phyloP scores from a whole-genome alignment of 2,329 filamentous ascomycete species.

The Trichoderma koningii region DNA sequence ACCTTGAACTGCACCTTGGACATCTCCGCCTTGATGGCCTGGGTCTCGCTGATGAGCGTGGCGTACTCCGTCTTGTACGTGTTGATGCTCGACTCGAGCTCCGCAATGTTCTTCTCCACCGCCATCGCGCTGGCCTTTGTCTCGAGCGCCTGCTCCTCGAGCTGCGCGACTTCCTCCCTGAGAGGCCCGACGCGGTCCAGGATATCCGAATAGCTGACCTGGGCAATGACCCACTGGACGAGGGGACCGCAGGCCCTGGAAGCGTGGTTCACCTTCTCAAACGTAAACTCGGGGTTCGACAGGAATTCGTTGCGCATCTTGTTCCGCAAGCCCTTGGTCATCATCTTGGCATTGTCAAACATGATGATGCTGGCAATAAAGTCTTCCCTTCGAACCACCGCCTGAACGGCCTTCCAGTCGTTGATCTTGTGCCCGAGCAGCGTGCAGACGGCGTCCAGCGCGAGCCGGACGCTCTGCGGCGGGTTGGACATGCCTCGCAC shows the following conservation, averaged over 20 bases:
- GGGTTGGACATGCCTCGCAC: constrained; percentile 96
- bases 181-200: constrained; percentile 90
- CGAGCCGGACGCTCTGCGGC: constrained; percentile 84
- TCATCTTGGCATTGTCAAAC: constrained; percentile 92
- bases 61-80: constrained; percentile 97
- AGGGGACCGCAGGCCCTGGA: constrained; percentile 96
- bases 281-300: constrained; percentile 92
- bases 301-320: constrained; percentile 95
- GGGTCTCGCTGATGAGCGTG: constrained; percentile 91
- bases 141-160: constrained; percentile 85
- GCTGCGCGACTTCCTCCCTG: constrained; percentile 80
- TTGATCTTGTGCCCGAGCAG: constrained; percentile 86
- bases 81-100: constrained; percentile 85
- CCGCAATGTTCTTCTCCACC: constrained; percentile 82
- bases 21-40: constrained; percentile 98
- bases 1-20: constrained; percentile 96
- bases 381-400: constrained; percentile 85
- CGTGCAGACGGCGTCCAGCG: constrained; percentile 94
- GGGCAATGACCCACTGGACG: constrained; percentile 94
- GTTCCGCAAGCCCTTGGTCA: constrained; percentile 78
- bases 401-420: constrained; percentile 90
- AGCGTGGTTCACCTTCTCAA: constrained; percentile 92
- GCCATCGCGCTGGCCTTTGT: constrained; percentile 93
- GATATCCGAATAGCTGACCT: constrained; percentile 98
- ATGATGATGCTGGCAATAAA: constrained; percentile 98